Conservation (phyloP, 2,329 filamentous ascomycete genomes). For the Exophiala dermatitidis region DNA sequence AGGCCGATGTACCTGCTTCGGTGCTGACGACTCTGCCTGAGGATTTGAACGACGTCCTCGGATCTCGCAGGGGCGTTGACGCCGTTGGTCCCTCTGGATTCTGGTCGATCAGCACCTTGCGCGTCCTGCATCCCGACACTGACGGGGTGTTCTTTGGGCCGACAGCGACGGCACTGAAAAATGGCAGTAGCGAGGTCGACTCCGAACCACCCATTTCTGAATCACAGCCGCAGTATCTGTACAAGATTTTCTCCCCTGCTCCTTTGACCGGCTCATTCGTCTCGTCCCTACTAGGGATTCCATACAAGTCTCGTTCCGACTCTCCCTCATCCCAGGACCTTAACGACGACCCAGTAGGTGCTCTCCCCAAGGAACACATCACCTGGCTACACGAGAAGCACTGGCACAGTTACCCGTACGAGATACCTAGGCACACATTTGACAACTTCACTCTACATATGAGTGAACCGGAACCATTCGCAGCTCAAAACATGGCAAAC, state of each 20-base stretch:
- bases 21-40: constrained; percentile 74
- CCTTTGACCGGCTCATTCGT: constrained; percentile 44
- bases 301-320: constrained; percentile 17
- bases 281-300: constrained; percentile 42
- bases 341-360: constrained; percentile 18
- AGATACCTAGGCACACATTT: constrained; percentile 78
- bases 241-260: constrained; percentile 59
- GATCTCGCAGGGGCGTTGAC: constrained; percentile 35
- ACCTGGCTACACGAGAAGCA: constrained; percentile 70
- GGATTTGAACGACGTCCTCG: constrained; percentile 42
- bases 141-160: constrained; percentile 19
- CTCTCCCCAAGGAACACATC: constrained; percentile 42
- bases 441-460: constrained; percentile 56
- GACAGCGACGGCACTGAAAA: not conserved
- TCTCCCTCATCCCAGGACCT: constrained; percentile 17
- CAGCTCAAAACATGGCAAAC: too few relatives aligned
- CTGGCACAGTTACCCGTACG: constrained; percentile 80
- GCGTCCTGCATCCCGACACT: constrained; percentile 51
- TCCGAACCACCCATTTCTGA: not conserved
- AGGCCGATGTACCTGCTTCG: constrained; percentile 58
- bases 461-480: not conserved
- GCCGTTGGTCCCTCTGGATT: constrained; percentile 70
- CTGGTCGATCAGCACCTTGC: constrained; percentile 75
- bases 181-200: not conserved
- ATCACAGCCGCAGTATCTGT: constrained; percentile 42